Evolutionary conservation across 768 basidiomycete species (phyloP).

Genomic region (Panus rudis): DNA sequence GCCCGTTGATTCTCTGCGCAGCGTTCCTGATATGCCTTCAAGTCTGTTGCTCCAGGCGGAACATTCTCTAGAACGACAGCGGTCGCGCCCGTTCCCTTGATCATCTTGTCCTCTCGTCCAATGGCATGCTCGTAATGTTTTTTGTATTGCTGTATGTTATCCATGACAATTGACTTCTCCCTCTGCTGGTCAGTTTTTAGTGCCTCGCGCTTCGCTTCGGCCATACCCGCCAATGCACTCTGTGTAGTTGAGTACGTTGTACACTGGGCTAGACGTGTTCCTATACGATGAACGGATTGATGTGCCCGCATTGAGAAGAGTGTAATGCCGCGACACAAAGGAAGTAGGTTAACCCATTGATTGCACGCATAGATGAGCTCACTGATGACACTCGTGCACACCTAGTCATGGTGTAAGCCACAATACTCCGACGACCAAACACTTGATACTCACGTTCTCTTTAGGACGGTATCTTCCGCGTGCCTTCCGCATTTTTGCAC

Average conservation of each 20-base stretch:
- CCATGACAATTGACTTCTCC: background rate
- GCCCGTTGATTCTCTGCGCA: background rate
- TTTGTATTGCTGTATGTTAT: background rate
- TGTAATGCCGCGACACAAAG: background rate
- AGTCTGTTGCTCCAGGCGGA: background rate
- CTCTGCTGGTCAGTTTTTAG: too few relatives aligned
- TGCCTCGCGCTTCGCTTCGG: background rate
- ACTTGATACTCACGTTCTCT: too few relatives aligned
- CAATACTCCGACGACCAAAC: too few relatives aligned
- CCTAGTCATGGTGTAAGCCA: background rate
- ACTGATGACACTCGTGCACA: background rate
- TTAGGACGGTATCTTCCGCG: too few relatives aligned
- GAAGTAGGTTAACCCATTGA: background rate
- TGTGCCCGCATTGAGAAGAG: background rate
- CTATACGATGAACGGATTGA: background rate
- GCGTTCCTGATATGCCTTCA: background rate
- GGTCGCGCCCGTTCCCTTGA: background rate
- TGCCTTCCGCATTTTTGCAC: too few relatives aligned
- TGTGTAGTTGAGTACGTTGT: background rate
- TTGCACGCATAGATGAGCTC: background rate
- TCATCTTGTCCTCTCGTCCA: background rate
- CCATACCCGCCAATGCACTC: background rate
- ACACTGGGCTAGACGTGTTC: background rate
- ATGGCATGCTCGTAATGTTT: background rate
- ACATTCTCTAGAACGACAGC: background rate